Evolutionary conservation across 2,329 filamentous ascomycete species (phyloP), one percentile per base, ranked within the genome.

Genomic region (Stromatinia cepivora): DNA sequence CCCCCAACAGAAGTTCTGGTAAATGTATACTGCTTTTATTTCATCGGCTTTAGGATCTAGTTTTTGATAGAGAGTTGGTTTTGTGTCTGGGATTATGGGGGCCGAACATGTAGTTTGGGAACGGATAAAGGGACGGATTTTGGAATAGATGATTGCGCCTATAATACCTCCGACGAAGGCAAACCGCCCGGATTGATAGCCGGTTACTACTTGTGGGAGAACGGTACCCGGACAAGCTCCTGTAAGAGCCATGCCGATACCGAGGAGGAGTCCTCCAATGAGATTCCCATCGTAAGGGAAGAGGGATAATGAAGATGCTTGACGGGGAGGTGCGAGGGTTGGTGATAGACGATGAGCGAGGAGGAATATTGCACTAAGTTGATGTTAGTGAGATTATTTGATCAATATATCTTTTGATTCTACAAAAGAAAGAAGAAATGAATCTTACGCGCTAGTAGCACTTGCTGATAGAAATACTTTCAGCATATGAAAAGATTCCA

Each of bases 191-290:
- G 85, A 83, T 2, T 75, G 79, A 3, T 88, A 80, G 1, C 86
- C 84, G 17, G 83, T 80, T 2, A 84, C 87, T 15, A 87, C 75
- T 78, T 92, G 89, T 0, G 85, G 84, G 62, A 90, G 83, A 8
- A 90, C 82, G 0, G 88, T 90, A 0, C 89, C 89, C 0, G 89
- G 88, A 70, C 89, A 91, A 0, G 88, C 85, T 11, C 88, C 88
- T 0, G 88, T 85, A 22, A 90, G 79, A 8, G 86, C 83, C 88
- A 91, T 90, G 68, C 89, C 89, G n/a, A 84, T 77, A 48, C 89
- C 89, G 36, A 90, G 83, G 3, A 90, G 78, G 22, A 82, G 75
- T 6, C 89, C 89, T 68, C 89, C 89, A 72, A 90, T 73, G 59
- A 90, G 78, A 76, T 92, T 91, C 69, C 87, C 89, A 74, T 90